Evolutionary conservation across 768 basidiomycete genomes (phyloP), one percentile per base, ranked within the genome.

Genomic region (Macrolepiota albuminosa): DNA sequence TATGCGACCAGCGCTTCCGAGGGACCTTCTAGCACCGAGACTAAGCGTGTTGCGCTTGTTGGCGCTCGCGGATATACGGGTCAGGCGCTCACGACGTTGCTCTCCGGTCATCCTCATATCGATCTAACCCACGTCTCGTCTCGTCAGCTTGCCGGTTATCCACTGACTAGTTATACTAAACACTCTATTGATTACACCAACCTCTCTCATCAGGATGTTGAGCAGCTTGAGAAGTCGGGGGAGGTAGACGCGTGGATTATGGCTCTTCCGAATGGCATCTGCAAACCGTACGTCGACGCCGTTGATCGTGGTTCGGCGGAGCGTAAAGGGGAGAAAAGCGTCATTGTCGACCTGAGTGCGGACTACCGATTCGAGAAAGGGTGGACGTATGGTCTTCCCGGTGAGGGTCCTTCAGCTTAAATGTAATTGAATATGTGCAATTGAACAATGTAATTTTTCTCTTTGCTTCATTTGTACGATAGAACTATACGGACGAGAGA

Each of bases 221-320:
- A 92, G 71, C 78, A 75, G 69, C 90, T 99, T 88, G 97, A 98
- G 74, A 86, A 87, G 74, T 78, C 85, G 53, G 88, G 90, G 9
- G 90, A 89, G 68, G 93, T 99, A 18, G 96, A 99, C 69, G 96
- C 94, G 9, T 99, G 97, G 96, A 85, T 98, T 56, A 95, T 98
- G 91, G 97, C 97, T 2, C 82, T 99, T 51, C 97, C 97, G n/a
- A 99, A 98, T 65, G 97, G 97, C 21, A 84, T 93, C 26, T 90
- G 91, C 77, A 95, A 95, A 74, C 95, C 95, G 0, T 99, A 96
- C 70, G 94, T 99, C 37, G 94, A 95, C 68, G 96, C 96, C 16
- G 76, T 99, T 51, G 94, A 97, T 68, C 81, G 84, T 40, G 93
- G 88, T 6, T 78, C 87, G 14, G 75, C 76, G 62, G 82, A 79